Evolutionary conservation across 1,284 basidiomycete species (phyloP), one percentile per base, ranked within the genome.

Genomic region (Microbotryum saponariae): DNA sequence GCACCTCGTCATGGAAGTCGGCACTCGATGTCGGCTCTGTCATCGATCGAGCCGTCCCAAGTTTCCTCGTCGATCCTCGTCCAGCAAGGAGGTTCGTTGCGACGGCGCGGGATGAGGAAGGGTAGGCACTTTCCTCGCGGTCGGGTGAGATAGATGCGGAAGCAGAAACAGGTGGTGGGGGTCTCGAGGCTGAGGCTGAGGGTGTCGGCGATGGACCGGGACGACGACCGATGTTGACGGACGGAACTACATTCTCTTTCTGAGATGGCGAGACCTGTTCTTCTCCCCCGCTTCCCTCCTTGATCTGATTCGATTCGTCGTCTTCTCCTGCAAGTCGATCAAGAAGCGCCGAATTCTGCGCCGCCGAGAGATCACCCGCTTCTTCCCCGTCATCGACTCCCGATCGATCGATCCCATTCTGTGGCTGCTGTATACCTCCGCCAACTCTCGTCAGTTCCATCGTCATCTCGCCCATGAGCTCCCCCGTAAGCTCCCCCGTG

Each of bases 71-170:
- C 9, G 51, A 54, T 8, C 16, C 6, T 33, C 21, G 31, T 7
- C 61, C 21, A 7, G 47, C 21, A 3, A 63, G 57, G 1, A 66
- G 61, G 12, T 66, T 51, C 6, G 14, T 51, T 4, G 59, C 64
- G 27, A 63, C 57, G 14, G 37, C 45, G 3, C 61, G 61, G 1
- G 64, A 66, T 6, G 64, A 66, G 2, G 64, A 63, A 0, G 64
- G 59, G 3, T 52, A 59, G 12, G 33, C 54, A 45, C 33, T 56
- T 31, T 29, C 12, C 52, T 60, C 54, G 16, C 54, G 20, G 56
- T 60, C 12, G 31, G 27, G 51, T 4, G 61, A 57, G 55, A 31
- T 52, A n/a, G 55, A 55, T 2, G 44, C 42, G 33, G 51, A 37
- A 25, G 49, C 9, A 14, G 49, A n/a, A 23, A 20, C 16, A 0